Base-by-base conservation (phyloP, 768 basidiomycete species). In the Clitopilus hobsonii region DNA sequence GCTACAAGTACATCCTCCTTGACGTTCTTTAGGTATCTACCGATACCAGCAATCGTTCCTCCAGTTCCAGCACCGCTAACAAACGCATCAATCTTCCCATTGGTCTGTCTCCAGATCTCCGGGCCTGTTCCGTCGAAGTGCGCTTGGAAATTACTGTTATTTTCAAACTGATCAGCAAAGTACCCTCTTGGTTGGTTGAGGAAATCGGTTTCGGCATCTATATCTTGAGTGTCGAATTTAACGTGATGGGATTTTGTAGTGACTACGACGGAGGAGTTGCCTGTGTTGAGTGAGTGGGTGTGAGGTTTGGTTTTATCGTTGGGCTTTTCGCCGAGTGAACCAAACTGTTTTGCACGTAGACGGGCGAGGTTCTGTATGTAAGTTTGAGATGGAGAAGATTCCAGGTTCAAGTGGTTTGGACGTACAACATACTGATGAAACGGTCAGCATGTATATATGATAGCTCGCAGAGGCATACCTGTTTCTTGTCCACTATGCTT, bases 161-260 rank as follows among this genome's bases (percentile, higher is more conserved):
- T 98, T 88, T 98, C 96, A 56, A 99, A 98, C 70, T 99, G 97
- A 67, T 99, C 94, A 3, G 94, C 93, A 63, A 98, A 99, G 71
- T 88, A 90, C 0, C 94, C 96, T 58, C 90, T 75, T 2, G 90
- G 88, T 62, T 78, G 77, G 50, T 63, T 69, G 16, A 72, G 57
- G 22, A 81, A 69, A 38, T 79, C 76, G 47, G 73, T 74, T 24
- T 69, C 66, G 2, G 79, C 73, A 28, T 69, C 59, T 20, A 69
- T 71, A 29, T 68, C 65, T 51, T 62, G 57, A 6, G 67, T 61
- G 29, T 73, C 69, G 54, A 80, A 72, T 49, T 75, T 62, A 8
- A 74, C 67, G 24, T 62, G 65, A 32, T 72, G 64, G 5, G 81
- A 78, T 1, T 76, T 74, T 6, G 81, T 79, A 1, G 81, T 77